A percentile compares a stretch with the other conserved stretches of the same genome.
phyloP scores from a whole-genome alignment of 139 green algal genomes.

The Yamagishiella unicocca region DNA sequence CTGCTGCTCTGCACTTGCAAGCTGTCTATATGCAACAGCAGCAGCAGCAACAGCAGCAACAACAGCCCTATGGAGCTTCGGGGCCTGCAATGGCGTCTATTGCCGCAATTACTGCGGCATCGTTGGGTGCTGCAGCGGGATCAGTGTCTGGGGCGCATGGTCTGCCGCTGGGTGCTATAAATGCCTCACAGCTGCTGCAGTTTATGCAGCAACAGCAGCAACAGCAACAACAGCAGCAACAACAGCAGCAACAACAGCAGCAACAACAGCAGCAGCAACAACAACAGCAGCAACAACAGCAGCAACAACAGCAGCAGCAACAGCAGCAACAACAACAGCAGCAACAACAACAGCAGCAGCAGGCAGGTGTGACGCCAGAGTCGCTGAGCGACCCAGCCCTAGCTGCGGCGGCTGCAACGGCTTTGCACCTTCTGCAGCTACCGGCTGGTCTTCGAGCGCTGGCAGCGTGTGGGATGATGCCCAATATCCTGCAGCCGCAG shows the following conservation, averaged over 20 bases:
- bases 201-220: conserved; percentile 8
- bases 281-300: conserved; percentile 15
- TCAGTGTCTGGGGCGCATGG: not conserved
- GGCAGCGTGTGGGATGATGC: conserved; percentile 6
- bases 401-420: conserved; percentile 7
- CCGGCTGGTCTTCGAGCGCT: conserved; percentile 34
- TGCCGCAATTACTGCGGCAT: not conserved
- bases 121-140: not conserved
- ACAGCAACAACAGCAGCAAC: conserved; percentile 8
- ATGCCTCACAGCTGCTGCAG: not conserved
- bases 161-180: not conserved
- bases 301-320: not conserved
- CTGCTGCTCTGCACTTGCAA: not conserved
- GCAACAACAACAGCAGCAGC: conserved; percentile 15
- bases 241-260: not conserved
- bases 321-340: conserved; percentile 24
- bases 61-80: not conserved
- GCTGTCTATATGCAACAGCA: conserved; percentile 20
- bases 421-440: conserved; percentile 49
- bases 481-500: conserved; percentile 17
- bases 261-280: conserved; percentile 31
- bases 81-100: not conserved
- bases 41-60: conserved; percentile 41
- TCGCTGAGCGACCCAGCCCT: conserved; percentile 24
- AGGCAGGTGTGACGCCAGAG: not conserved